These are phyloP conservation scores for Trichoderma gracile DNA, from an alignment of 2,329 filamentous ascomycete species.

Conservation along the genomic window DNA sequence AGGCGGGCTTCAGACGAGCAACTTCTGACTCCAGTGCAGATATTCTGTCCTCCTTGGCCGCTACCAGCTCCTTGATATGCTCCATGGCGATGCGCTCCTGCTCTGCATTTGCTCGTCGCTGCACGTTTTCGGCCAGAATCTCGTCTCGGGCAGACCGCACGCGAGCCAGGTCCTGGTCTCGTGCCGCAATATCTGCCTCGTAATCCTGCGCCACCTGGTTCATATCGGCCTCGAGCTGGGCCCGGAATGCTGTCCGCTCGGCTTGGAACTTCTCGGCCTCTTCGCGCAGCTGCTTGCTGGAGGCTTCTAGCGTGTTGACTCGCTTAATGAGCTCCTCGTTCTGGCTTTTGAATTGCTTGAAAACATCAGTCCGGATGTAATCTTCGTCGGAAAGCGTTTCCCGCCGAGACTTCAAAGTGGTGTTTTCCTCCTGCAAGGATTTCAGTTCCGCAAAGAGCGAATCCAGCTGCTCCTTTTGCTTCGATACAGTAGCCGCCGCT, in stretches of 20 bases:
- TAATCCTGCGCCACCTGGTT: constrained; percentile 72
- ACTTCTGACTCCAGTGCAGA: constrained; percentile 79
- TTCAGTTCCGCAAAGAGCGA: constrained; percentile 76
- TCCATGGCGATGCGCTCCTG: constrained; percentile 69
- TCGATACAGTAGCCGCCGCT: constrained; percentile 71
- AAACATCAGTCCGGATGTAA: constrained; percentile 87
- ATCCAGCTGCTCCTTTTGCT: constrained; percentile 87
- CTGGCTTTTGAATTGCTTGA: constrained; percentile 86
- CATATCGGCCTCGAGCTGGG: constrained; percentile 78
- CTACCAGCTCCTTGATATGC: constrained; percentile 77
- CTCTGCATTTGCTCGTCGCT: constrained; percentile 77
- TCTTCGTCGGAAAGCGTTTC: constrained; percentile 85
- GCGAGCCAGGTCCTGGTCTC: constrained; percentile 81
- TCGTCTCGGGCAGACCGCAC: constrained; percentile 86
- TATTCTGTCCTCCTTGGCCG: constrained; percentile 79
- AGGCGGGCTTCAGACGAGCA: constrained; percentile 58
- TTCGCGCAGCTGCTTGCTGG: constrained; percentile 79
- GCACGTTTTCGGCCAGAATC: constrained; percentile 74
- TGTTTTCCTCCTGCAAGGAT: constrained; percentile 74
- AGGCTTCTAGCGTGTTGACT: constrained; percentile 87
- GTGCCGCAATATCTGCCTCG: constrained; percentile 76
- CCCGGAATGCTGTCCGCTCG: constrained; percentile 79
- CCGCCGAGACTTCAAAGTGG: constrained; percentile 66
- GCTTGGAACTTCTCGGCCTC: constrained; percentile 82
- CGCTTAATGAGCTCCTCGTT: constrained; percentile 91